These are phyloP conservation scores for Backusella psychrophila DNA, from an alignment of 192 early-diverging fungal genomes.

Conservation along the genomic window DNA sequence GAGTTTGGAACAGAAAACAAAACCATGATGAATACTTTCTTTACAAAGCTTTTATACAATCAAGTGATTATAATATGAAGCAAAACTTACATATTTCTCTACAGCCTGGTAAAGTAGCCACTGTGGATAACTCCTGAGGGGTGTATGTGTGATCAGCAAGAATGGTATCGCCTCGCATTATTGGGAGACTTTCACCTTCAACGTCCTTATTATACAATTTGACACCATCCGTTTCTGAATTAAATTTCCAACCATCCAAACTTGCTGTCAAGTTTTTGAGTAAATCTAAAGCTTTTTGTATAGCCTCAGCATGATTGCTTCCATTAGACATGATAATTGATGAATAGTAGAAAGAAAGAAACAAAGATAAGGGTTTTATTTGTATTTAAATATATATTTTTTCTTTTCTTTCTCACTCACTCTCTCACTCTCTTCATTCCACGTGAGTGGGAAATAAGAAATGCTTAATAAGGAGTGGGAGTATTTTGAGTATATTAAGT, in stretches of 20 bases:
- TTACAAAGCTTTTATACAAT: too few species aligned
- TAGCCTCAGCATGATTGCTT: background rate
- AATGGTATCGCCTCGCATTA: constrained; percentile 48
- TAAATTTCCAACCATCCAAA: constrained; percentile 45
- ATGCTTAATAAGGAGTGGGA: background rate
- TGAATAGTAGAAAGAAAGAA: background rate
- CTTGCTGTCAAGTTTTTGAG: constrained; percentile 42
- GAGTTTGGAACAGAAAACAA: too few species aligned
- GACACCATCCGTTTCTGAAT: constrained; percentile 41
- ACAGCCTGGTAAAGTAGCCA: constrained; percentile 41
- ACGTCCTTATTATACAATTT: constrained; percentile 47
- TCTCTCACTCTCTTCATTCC: background rate
- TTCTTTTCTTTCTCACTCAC: background rate
- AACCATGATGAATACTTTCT: too few species aligned
- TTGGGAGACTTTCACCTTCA: constrained; percentile 37
- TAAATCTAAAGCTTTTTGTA: constrained; percentile 9
- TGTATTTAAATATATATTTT: background rate
- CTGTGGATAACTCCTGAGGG: constrained; percentile 42
- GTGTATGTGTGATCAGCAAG: constrained; percentile 40
- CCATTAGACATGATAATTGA: background rate
- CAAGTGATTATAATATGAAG: background rate
- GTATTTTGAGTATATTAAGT: background rate
- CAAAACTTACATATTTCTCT: constrained; percentile 33
- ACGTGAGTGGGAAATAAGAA: background rate
- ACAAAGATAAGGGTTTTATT: background rate